A percentile compares a stretch with the other conserved stretches of the same genome.
Conservation (phyloP, 1,284 basidiomycete species). For the Puccinia polysora region DNA sequence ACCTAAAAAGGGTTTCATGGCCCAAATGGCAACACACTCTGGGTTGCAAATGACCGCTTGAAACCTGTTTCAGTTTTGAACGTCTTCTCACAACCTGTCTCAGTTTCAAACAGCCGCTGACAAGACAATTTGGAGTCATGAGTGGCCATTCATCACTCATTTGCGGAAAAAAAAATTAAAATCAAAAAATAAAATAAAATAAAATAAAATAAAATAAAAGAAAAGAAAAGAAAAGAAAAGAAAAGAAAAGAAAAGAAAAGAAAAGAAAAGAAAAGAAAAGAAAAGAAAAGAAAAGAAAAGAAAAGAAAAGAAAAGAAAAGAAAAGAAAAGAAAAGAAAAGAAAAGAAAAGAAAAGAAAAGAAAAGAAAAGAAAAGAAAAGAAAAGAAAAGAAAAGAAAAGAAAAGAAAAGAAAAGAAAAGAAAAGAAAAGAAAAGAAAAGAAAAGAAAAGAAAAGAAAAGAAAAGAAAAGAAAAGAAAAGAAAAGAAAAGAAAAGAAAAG, state of each 20-base stretch:
- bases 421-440: not conserved
- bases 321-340: conserved; percentile 1
- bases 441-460: not conserved
- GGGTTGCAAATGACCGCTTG: no score
- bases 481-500: not conserved
- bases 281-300: not conserved
- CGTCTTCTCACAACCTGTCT: no score
- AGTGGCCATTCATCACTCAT: no score
- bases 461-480: not conserved
- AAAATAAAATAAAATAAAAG: not conserved
- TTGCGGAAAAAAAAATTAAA: not conserved
- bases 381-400: not conserved
- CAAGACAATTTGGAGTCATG: no score
- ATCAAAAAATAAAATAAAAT: not conserved
- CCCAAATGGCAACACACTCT: no score
- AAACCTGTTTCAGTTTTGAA: no score
- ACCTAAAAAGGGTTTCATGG: no score
- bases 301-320: not conserved
- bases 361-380: conserved; percentile 5
- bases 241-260: not conserved
- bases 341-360: not conserved
- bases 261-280: not conserved
- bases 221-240: not conserved
- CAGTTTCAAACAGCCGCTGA: no score
- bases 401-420: not conserved